phyloP scores from a whole-genome alignment of 73 alveolate genomes.

The Paramecium pentaurelia region DNA sequence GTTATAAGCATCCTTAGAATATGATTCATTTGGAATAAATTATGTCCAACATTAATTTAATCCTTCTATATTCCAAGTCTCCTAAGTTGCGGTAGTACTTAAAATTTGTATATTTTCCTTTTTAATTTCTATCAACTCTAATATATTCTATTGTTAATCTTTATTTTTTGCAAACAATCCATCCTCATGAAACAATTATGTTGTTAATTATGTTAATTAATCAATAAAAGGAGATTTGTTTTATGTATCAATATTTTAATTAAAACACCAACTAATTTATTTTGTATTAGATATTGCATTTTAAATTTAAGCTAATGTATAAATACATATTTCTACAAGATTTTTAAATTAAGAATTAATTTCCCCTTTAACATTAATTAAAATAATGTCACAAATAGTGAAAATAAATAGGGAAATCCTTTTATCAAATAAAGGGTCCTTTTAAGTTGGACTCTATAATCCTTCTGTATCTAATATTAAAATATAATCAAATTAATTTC shows the following conservation, averaged over 20 bases:
- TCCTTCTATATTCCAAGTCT: background rate
- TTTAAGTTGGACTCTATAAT: background rate
- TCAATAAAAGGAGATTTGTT: background rate
- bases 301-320: background rate
- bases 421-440: conserved; percentile 28
- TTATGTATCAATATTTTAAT: background rate
- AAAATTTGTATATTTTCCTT: background rate
- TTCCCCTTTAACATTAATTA: conserved; percentile 58
- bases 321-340: background rate
- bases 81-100: background rate
- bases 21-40: background rate
- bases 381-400: conserved; percentile 16
- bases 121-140: background rate
- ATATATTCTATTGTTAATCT: background rate
- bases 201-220: background rate
- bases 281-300: background rate
- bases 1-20: background rate
- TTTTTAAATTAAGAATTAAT: background rate
- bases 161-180: background rate
- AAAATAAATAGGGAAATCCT: conserved; percentile 42
- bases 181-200: background rate
- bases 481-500: background rate
- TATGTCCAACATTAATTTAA: background rate
- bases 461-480: conserved; percentile 64
- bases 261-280: background rate